These are phyloP conservation scores for Flammula alnicola DNA, from an alignment of 1,284 basidiomycete species.

Conservation along the genomic window DNA sequence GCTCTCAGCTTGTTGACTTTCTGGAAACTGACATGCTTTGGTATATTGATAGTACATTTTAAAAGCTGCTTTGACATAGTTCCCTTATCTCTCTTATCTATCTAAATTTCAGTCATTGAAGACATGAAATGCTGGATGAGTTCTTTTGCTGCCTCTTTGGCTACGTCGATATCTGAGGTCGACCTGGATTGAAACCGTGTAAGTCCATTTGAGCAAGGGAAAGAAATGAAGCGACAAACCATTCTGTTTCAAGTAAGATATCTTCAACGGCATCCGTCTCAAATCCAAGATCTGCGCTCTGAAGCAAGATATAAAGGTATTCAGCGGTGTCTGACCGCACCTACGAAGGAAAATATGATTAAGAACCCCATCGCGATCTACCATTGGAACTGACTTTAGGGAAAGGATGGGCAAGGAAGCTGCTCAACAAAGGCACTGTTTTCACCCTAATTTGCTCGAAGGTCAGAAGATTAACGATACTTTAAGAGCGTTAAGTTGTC, in stretches of 20 bases:
- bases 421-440: constrained; percentile 51
- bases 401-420: constrained; percentile 78
- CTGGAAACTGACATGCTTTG: no score
- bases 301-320: constrained; percentile 75
- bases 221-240: constrained; percentile 52
- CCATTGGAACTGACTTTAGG: constrained; percentile 77
- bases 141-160: constrained; percentile 22
- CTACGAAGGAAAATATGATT: constrained; percentile 41
- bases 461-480: constrained; percentile 66
- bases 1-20: no score
- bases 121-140: constrained; percentile 19
- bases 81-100: no score
- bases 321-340: constrained; percentile 82
- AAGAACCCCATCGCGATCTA: no score
- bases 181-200: constrained; percentile 21
- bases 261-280: constrained; percentile 77
- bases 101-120: background rate
- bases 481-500: constrained; percentile 32
- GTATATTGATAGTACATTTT: no score
- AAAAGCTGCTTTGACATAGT: no score
- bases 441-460: constrained; percentile 50
- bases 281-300: constrained; percentile 65
- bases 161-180: constrained; percentile 19
- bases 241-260: constrained; percentile 81
- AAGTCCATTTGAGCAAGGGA: background rate